Evolutionary conservation across 371 early-diverging fungal species (phyloP).

Genomic region (Parasitella parasitica): DNA sequence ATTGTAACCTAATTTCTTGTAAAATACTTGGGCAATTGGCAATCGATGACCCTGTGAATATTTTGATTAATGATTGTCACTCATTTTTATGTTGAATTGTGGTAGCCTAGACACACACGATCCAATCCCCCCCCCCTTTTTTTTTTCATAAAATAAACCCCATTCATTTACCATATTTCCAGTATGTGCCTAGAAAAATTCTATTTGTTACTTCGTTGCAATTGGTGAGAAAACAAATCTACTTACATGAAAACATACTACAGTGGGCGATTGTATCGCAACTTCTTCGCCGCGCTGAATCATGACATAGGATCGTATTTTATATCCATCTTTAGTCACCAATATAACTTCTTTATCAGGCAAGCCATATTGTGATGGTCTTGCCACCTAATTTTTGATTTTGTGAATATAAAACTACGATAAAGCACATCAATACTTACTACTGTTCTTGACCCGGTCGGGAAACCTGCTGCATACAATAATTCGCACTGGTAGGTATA

Average conservation of each 20-base stretch:
- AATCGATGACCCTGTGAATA: slow-evolving; percentile 78
- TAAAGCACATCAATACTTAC: slow-evolving; percentile 22
- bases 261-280: slow-evolving; percentile 64
- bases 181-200: slow-evolving; percentile 73
- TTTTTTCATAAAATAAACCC: not conserved
- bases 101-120: not conserved
- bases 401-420: too few species aligned
- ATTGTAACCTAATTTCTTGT: slow-evolving; percentile 71
- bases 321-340: slow-evolving; percentile 75
- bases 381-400: slow-evolving; percentile 51
- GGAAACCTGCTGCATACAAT: slow-evolving; percentile 47
- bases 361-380: slow-evolving; percentile 73
- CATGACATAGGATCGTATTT: slow-evolving; percentile 79
- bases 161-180: slow-evolving; percentile 81
- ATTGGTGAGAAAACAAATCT: not conserved
- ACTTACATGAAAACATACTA: slow-evolving; percentile 83
- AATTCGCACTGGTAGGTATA: slow-evolving; percentile 48
- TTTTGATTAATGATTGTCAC: not conserved
- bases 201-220: not conserved
- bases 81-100: not conserved
- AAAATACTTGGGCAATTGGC: slow-evolving; percentile 80
- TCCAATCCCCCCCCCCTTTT: not conserved
- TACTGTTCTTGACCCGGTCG: slow-evolving; percentile 40
- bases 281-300: slow-evolving; percentile 52
- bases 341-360: slow-evolving; percentile 77